Conservation (phyloP, 352 stramenopile genomes). For the Pythium phragmiticola region DNA sequence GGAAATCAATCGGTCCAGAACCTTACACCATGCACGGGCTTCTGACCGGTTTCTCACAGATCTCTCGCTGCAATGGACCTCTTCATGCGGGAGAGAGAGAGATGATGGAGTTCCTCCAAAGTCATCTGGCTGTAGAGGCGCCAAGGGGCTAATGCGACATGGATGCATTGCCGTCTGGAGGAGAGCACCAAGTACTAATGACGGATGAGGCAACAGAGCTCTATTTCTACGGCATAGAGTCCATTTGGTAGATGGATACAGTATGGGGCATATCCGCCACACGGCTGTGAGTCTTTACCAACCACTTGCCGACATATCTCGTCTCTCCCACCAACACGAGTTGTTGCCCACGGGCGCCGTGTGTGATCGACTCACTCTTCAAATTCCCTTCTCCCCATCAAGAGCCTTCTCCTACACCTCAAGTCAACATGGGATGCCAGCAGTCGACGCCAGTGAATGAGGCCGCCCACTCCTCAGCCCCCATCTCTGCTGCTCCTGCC, state of each 20-base stretch:
- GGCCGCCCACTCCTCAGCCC: neutral
- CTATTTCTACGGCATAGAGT: neutral
- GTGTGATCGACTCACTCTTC: slow-evolving; percentile 4
- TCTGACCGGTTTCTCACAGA: too few species aligned
- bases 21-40: neutral
- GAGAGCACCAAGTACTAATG: slow-evolving; percentile 5
- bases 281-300: too few species aligned
- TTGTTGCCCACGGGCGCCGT: neutral
- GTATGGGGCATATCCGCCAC: too few species aligned
- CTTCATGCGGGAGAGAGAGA: neutral
- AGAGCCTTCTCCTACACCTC: slow-evolving; percentile 7
- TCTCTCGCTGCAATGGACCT: neutral
- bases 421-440: slow-evolving; percentile 57
- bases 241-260: too few species aligned
- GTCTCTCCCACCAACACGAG: slow-evolving; percentile 8
- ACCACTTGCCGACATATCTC: neutral
- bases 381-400: slow-evolving; percentile 18
- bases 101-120: too few species aligned
- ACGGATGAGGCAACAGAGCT: neutral
- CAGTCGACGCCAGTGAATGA: slow-evolving; percentile 66
- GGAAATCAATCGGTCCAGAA: too few species aligned
- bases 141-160: neutral
- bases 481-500: slow-evolving; percentile 22
- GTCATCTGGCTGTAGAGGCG: neutral
- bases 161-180: neutral